Conservation (phyloP, 495 filamentous ascomycete genomes). For the Aspergillus bertholletiae region DNA sequence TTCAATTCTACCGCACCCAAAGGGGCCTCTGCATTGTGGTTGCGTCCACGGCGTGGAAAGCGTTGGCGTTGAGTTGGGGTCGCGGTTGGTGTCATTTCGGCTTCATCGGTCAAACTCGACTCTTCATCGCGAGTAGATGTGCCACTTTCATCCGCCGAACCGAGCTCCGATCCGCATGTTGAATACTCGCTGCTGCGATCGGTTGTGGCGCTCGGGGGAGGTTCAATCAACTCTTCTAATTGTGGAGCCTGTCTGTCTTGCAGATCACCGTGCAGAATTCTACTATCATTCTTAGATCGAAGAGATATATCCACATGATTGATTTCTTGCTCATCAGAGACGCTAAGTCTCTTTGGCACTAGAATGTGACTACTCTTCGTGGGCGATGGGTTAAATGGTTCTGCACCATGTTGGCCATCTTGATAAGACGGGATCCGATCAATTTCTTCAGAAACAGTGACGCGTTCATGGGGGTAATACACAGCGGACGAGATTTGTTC, state of each 20-base stretch:
- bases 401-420: slow-evolving; percentile 34
- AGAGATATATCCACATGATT: slow-evolving; percentile 60
- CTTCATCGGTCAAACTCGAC: slow-evolving; percentile 53
- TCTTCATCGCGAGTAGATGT: slow-evolving; percentile 47
- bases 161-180: slow-evolving; percentile 57
- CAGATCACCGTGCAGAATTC: slow-evolving; percentile 59
- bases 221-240: slow-evolving; percentile 31
- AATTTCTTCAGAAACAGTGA: slow-evolving; percentile 33
- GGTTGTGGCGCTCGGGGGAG: slow-evolving; percentile 33
- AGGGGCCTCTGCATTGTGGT: slow-evolving; percentile 47
- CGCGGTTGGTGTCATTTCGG: slow-evolving; percentile 58
- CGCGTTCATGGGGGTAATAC: slow-evolving; percentile 83
- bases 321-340: slow-evolving; percentile 31
- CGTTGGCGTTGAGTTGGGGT: slow-evolving; percentile 44
- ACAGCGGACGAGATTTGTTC: slow-evolving; percentile 94
- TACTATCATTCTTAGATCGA: slow-evolving; percentile 57
- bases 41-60: slow-evolving; percentile 30
- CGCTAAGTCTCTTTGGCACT: slow-evolving; percentile 28
- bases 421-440: slow-evolving; percentile 43
- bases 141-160: slow-evolving; percentile 52
- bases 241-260: slow-evolving; percentile 31
- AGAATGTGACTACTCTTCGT: slow-evolving; percentile 30
- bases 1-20: slow-evolving; percentile 92
- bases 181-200: slow-evolving; percentile 41
- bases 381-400: slow-evolving; percentile 32